Percentiles rank a stretch among this genome's conserved stretches.
Conservation (phyloP, 75 land plant species). For the Selaginella tamariscina region DNA sequence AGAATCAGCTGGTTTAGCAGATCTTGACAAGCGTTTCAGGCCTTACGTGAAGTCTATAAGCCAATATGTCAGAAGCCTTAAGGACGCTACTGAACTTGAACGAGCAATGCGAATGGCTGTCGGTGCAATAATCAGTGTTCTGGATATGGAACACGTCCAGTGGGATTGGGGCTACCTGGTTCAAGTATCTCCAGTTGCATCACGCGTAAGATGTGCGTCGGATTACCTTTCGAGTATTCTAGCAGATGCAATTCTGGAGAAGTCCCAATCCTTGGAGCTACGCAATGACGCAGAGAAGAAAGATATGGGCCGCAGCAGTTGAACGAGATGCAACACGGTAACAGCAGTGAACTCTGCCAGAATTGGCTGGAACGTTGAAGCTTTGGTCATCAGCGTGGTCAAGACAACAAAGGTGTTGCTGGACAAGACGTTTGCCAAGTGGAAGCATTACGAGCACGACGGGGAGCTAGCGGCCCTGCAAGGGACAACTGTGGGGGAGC, state of each 20-base stretch:
- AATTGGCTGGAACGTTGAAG: background rate
- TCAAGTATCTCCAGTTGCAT: background rate
- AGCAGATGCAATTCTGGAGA: background rate
- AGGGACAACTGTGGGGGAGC: background rate
- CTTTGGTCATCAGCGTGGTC: background rate
- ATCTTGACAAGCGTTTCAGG: background rate
- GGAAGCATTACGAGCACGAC: background rate
- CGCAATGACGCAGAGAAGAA: background rate
- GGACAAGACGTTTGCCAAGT: background rate
- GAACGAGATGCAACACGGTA: background rate
- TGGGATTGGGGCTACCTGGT: background rate
- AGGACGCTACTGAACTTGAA: background rate
- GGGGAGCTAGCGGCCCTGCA: background rate
- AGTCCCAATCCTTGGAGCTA: background rate
- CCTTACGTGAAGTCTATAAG: background rate
- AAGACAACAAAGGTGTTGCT: background rate
- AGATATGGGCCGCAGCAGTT: background rate
- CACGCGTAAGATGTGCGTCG: background rate
- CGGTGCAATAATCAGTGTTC: background rate
- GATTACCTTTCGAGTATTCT: background rate
- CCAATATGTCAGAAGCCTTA: background rate
- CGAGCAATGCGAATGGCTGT: background rate
- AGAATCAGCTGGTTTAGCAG: background rate
- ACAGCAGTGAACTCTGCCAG: background rate
- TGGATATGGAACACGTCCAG: no score